Conservation (phyloP, 2,329 filamentous ascomycete genomes). For the Cordyceps cateniannulata region DNA sequence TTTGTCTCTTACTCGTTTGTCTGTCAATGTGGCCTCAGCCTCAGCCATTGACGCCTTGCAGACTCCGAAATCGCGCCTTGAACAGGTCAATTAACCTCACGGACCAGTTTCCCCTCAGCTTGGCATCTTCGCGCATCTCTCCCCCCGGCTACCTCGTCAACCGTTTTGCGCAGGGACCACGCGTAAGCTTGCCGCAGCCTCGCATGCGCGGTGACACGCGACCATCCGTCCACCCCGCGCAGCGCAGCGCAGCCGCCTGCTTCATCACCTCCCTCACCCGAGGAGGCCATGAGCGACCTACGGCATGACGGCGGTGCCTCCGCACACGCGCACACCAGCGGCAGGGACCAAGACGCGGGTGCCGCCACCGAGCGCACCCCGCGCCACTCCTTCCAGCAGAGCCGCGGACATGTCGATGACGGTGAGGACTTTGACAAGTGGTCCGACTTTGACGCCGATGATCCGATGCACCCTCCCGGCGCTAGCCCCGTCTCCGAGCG, state of each 20-base stretch:
- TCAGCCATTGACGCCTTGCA: not conserved
- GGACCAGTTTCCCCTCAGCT: not conserved
- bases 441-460: slow-evolving; percentile 4
- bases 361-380: not conserved
- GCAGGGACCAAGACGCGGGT: slow-evolving; percentile 1
- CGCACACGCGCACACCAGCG: not conserved
- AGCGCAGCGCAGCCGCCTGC: too few relatives aligned
- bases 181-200: too few relatives aligned
- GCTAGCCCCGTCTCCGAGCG: too few relatives aligned
- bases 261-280: not conserved
- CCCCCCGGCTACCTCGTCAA: not conserved
- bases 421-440: not conserved
- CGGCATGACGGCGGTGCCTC: not conserved
- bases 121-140: not conserved
- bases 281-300: not conserved
- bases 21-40: not conserved
- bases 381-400: slow-evolving; percentile 10
- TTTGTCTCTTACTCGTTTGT: not conserved
- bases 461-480: not conserved
- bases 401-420: not conserved
- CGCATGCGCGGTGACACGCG: too few relatives aligned
- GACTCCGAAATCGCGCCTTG: not conserved
- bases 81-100: not conserved
- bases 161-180: too few relatives aligned
- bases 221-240: too few relatives aligned